Conservation (phyloP, 768 basidiomycete species). For the Psilocybe tampanensis region DNA sequence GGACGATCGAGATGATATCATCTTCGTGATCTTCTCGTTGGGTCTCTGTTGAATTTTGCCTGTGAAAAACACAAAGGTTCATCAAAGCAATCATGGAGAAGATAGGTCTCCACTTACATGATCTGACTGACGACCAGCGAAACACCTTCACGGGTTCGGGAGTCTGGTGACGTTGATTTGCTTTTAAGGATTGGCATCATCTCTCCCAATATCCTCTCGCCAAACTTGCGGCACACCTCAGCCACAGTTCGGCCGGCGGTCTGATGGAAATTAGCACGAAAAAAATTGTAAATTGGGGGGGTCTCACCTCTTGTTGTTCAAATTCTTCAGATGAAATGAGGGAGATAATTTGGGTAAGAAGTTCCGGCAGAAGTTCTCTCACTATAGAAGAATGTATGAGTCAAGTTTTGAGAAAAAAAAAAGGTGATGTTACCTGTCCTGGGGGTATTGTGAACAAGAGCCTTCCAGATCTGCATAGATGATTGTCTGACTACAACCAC, state of each 20-base stretch:
- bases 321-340: slow-evolving; percentile 77
- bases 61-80: slow-evolving; percentile 26
- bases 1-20: slow-evolving; percentile 84
- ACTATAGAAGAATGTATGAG: slow-evolving; percentile 42
- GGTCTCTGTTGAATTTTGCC: slow-evolving; percentile 80
- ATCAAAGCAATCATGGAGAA: not conserved
- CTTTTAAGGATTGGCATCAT: slow-evolving; percentile 78
- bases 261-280: slow-evolving; percentile 40
- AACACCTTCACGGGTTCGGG: slow-evolving; percentile 78
- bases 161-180: slow-evolving; percentile 61
- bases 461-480: slow-evolving; percentile 97
- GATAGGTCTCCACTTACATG: slow-evolving; percentile 54
- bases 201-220: slow-evolving; percentile 86
- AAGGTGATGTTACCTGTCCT: slow-evolving; percentile 63
- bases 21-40: slow-evolving; percentile 90
- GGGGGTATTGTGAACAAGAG: slow-evolving; percentile 92
- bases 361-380: slow-evolving; percentile 87
- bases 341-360: slow-evolving; percentile 76
- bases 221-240: slow-evolving; percentile 94
- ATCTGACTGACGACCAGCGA: slow-evolving; percentile 88
- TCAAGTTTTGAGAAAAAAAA: not conserved
- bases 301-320: slow-evolving; percentile 86
- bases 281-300: not conserved
- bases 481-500: slow-evolving; percentile 88
- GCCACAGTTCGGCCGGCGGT: slow-evolving; percentile 86